Base-by-base conservation (phyloP, 2,329 filamentous ascomycete species). In the Diaporthe eres region DNA sequence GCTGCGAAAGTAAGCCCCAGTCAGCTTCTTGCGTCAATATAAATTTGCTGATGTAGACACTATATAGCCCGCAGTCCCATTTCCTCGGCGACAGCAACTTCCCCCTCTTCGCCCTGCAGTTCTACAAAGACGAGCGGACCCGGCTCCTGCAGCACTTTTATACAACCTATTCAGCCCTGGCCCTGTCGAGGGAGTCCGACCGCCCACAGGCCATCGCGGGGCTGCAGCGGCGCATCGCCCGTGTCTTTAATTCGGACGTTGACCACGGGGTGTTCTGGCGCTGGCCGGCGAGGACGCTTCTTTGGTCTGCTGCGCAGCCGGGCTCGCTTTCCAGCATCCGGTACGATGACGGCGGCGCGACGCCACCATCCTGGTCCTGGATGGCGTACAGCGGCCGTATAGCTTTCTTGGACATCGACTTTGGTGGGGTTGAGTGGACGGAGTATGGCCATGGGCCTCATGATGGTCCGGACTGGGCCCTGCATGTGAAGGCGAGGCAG, bases 1-100 rank as follows among this genome's bases (percentile, higher is more conserved):
- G 13, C 80, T 84, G 73, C 76, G 75, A 42, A 85, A 83, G 84
- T 85, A 72, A 77, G 82, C 77, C 25, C 28, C 28, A 57, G 8
- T 3, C 17, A 12, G 47, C 6, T 3, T 22, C 17, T 4, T 22
- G 7, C 1, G 47, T 22, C 6, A 3, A 49, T 49, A 4, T 10
- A n/a, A 8, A 22, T n/a, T 22, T n/a, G 47, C 47, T 49, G 19
- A 49, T n/a, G 9, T 13, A 13, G 1, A 10, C 3, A 22, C 19
- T 10, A 12, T 10, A 22, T 10, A 51, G 49, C 12, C 49, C 49
- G 9, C 49, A 51, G 22, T 51, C 49, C 5, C 22, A 25, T 12
- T 51, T 51, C n/a, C 49, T 51, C 49, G 49, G 49, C 22, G 49
- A 51, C 10, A 51, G 49, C 22, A 51, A 51, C 10, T 51, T 51